These are phyloP conservation scores for Lactifluus pinguis DNA, from an alignment of 768 basidiomycete species.

Conservation along the genomic window DNA sequence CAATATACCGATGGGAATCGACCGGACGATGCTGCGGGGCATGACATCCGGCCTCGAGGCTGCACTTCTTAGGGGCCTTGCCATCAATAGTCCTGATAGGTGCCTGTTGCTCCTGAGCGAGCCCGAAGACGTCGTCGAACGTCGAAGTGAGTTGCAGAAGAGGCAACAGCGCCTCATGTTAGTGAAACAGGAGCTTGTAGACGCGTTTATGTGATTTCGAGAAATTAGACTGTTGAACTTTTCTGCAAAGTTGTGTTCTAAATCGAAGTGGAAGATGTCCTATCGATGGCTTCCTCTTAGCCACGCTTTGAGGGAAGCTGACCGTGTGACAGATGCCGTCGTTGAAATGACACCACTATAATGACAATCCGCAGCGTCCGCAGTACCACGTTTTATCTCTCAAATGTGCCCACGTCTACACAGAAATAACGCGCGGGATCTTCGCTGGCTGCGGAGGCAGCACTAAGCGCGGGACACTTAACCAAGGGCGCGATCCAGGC, in stretches of 20 bases:
- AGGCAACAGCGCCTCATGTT: slow-evolving; percentile 39
- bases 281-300: background rate
- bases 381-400: background rate
- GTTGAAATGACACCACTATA: background rate
- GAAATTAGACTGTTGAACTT: background rate
- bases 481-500: background rate
- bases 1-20: slow-evolving; percentile 47
- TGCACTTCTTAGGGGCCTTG: slow-evolving; percentile 37
- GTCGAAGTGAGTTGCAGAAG: slow-evolving; percentile 38
- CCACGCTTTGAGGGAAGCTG: background rate
- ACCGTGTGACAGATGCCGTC: background rate
- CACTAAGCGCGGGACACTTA: slow-evolving; percentile 3
- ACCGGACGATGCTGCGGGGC: slow-evolving; percentile 44
- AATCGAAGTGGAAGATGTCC: background rate
- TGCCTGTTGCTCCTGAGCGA: slow-evolving; percentile 43
- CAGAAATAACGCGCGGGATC: background rate
- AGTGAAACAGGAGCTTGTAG: slow-evolving; percentile 34
- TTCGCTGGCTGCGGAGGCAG: background rate
- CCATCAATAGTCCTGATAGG: slow-evolving; percentile 38
- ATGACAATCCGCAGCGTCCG: slow-evolving; percentile 1
- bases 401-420: background rate
- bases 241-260: background rate
- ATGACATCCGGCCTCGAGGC: slow-evolving; percentile 33
- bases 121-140: slow-evolving; percentile 31
- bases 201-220: slow-evolving; percentile 7